Conservation (phyloP, 805 yeast genomes). For the Sugiyamaella valdiviana region DNA sequence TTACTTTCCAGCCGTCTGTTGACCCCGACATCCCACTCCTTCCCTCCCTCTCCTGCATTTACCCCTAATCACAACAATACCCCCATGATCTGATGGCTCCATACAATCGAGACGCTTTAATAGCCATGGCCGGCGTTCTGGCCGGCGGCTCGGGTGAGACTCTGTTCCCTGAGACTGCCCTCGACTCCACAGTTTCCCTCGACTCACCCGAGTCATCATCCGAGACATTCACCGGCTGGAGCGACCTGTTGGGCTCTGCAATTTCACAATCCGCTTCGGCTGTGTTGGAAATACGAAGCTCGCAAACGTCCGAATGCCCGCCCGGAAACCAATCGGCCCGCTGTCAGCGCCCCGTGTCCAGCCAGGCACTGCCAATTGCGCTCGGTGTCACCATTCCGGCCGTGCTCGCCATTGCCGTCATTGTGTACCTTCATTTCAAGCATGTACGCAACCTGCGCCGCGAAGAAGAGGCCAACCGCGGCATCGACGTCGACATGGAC, state of each 20-base stretch:
- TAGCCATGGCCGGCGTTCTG: neutral
- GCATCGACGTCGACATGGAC: conserved; percentile 33
- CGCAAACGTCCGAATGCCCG: neutral
- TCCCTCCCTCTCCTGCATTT: neutral
- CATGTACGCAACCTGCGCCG: conserved; percentile 28
- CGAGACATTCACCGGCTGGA: too few relatives aligned
- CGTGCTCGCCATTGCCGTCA: conserved; percentile 27
- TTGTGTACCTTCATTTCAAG: conserved; percentile 29
- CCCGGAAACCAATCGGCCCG: conserved; percentile 9
- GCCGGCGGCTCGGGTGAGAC: neutral
- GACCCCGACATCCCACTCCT: neutral
- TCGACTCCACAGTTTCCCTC: too few relatives aligned
- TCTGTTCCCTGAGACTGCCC: neutral
- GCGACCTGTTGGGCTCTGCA: too few relatives aligned
- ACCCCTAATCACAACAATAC: neutral
- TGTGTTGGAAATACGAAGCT: too few relatives aligned
- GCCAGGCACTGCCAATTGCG: conserved; percentile 26
- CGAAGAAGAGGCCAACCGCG: conserved; percentile 33
- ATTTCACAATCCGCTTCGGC: too few relatives aligned
- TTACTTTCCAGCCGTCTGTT: neutral
- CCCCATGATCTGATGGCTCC: neutral
- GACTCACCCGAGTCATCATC: too few relatives aligned
- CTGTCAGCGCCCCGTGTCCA: conserved; percentile 20
- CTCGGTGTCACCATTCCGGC: conserved; percentile 38
- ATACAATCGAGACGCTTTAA: neutral